Evolutionary conservation across 805 yeast genomes (phyloP).

Genomic region (Zygoascus bituminiphila): DNA sequence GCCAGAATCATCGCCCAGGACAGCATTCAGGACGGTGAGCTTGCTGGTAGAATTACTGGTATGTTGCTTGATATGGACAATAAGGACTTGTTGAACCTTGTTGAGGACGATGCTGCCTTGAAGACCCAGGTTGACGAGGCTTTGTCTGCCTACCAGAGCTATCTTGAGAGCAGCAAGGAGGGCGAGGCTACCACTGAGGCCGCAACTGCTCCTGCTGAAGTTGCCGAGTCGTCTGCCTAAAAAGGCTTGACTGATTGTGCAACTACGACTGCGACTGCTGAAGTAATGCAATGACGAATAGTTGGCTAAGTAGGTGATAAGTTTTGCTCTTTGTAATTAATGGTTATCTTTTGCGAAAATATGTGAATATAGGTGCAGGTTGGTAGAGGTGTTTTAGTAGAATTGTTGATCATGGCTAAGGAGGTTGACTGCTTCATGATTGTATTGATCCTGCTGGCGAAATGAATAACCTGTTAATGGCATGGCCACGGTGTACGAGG

Average conservation of each 20-base stretch:
- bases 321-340: background rate
- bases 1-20: conserved; percentile 82
- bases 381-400: too few species aligned
- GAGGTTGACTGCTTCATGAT: too few species aligned
- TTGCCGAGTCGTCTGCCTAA: background rate
- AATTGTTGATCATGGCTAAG: too few species aligned
- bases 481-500: too few species aligned
- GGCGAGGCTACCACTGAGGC: conserved; percentile 2
- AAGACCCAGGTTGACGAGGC: conserved; percentile 92
- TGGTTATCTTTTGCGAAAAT: background rate
- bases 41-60: conserved; percentile 97
- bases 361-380: background rate
- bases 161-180: conserved; percentile 48
- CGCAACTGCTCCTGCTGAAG: background rate
- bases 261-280: background rate
- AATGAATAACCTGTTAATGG: too few species aligned
- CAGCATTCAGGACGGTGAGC: conserved; percentile 82
- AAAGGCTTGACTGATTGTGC: background rate
- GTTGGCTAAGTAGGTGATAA: background rate
- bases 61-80: conserved; percentile 95
- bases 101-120: conserved; percentile 85
- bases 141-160: conserved; percentile 84
- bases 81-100: conserved; percentile 77
- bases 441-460: too few species aligned
- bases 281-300: background rate